Evolutionary conservation across 2,329 filamentous ascomycete species (phyloP), one percentile per base, ranked within the genome.

Genomic region (Fusarium sp.): DNA sequence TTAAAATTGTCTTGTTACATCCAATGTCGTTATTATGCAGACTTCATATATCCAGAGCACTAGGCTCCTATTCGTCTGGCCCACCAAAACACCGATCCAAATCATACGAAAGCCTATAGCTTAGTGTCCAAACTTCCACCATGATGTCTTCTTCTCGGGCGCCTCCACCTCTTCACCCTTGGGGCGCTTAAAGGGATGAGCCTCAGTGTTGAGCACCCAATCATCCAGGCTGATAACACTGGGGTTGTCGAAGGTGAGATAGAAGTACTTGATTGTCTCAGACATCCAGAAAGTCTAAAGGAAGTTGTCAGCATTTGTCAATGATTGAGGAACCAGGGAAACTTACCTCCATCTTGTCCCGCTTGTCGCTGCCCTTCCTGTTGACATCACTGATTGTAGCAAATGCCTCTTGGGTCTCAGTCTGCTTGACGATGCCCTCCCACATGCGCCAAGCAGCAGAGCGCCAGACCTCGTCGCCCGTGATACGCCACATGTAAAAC

Each of bases 261-360:
- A 94, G 63, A 93, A 93, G 72, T 93, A 93, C 78, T 93, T 94
- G 68, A 92, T 78, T 40, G 90, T 94, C 81, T 94, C 91, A 5
- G 89, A 89, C 71, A 92, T 82, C 89, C 91, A 94, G 74, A 92
- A 93, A 54, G 83, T 85, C 81, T 83, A 47, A 9, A 37, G 28
- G 30, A 24, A 41, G 28, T 43, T 19, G 57, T 74, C 35, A 75
- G 70, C 37, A 37, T 39, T 37, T 17, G 32, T 57, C 17, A 40
- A 10, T 17, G 6, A 5, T 43, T 32, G 15, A 22, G 15, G 20
- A 28, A 13, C 22, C n/a, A 7, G 10, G 9, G 7, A 2, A 52
- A 79, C 80, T 76, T 83, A 59, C 62, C 78, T 92, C 88, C 87
- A 90, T 90, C n/a, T 83, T 83, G 73, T 93, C 89, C 35, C 80